Conservation (phyloP, 148 eudicot genomes). For the Spergularia bocconei region DNA sequence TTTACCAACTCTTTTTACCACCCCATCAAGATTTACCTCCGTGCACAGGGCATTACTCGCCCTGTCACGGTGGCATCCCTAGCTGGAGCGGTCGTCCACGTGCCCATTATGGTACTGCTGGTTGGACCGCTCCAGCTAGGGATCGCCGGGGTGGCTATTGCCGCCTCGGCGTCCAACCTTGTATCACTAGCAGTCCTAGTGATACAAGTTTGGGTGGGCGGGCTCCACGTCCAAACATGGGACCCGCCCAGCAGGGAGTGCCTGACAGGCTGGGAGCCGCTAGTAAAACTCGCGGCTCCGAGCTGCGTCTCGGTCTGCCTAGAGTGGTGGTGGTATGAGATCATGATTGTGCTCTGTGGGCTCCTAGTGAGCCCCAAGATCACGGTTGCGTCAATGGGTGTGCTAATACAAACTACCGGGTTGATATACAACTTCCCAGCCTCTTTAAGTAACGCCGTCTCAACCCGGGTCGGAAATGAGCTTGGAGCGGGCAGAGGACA, state of each 20-base stretch:
- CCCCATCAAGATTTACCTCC: conserved; percentile 75
- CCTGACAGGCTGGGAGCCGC: conserved; percentile 63
- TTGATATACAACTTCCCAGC: conserved; percentile 74
- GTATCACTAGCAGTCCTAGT: conserved; percentile 36
- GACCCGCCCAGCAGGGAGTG: conserved; percentile 51
- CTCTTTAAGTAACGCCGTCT: conserved; percentile 64
- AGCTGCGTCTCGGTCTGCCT: conserved; percentile 75
- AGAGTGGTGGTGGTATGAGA: conserved; percentile 98
- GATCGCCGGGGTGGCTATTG: conserved; percentile 64
- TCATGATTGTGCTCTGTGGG: conserved; percentile 83
- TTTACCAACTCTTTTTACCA: conserved; percentile 56
- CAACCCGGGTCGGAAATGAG: conserved; percentile 75
- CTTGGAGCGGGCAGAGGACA: conserved; percentile 62
- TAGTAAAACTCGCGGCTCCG: conserved; percentile 59
- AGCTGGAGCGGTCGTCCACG: conserved; percentile 47
- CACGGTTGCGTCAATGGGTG: conserved; percentile 80
- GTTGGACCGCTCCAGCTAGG: conserved; percentile 43
- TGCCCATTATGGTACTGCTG: conserved; percentile 42
- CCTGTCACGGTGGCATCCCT: conserved; percentile 67
- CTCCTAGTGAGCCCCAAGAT: conserved; percentile 58
- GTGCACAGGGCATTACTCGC: conserved; percentile 75
- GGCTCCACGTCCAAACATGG: conserved; percentile 62
- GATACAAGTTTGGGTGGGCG: conserved; percentile 43
- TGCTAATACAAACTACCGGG: conserved; percentile 74
- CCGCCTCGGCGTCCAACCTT: conserved; percentile 60